phyloP scores from a whole-genome alignment of 495 filamentous ascomycete genomes.

The Neurospora tetrasperma region DNA sequence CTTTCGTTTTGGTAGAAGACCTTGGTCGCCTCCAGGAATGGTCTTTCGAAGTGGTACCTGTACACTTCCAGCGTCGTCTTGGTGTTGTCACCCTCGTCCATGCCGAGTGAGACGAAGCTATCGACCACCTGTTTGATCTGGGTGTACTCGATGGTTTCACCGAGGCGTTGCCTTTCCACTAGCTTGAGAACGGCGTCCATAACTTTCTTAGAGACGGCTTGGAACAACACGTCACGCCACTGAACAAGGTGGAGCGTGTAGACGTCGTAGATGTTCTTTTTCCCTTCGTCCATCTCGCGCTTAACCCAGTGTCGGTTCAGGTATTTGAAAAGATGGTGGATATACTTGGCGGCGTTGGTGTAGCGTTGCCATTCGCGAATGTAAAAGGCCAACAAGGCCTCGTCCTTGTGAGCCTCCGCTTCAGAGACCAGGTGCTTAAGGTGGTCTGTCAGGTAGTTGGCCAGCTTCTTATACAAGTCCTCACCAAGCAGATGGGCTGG shows the following conservation, averaged over 20 bases:
- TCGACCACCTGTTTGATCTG: slow-evolving; percentile 97
- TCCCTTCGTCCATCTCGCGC: slow-evolving; percentile 96
- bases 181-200: slow-evolving; percentile 92
- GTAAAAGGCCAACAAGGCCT: slow-evolving; percentile 88
- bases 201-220: slow-evolving; percentile 69
- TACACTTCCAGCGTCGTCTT: slow-evolving; percentile 96
- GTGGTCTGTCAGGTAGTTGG: slow-evolving; percentile 69
- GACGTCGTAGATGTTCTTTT: slow-evolving; percentile 96
- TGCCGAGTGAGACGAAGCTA: slow-evolving; percentile 88
- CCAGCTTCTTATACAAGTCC: slow-evolving; percentile 87
- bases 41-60: slow-evolving; percentile 78
- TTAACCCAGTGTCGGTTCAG: slow-evolving; percentile 99
- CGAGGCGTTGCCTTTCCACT: slow-evolving; percentile 94
- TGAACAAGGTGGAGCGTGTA: slow-evolving; percentile 93
- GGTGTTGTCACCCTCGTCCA: slow-evolving; percentile 85
- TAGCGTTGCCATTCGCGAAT: slow-evolving; percentile 95
- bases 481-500: slow-evolving; percentile 88
- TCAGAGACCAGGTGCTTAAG: slow-evolving; percentile 53
- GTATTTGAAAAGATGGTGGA: slow-evolving; percentile 94
- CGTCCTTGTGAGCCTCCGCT: slow-evolving; percentile 71
- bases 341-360: slow-evolving; percentile 89
- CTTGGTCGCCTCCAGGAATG: slow-evolving; percentile 78
- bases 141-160: slow-evolving; percentile 93
- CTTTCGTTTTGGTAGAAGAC: slow-evolving; percentile 87
- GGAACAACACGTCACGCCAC: slow-evolving; percentile 88